Evolutionary conservation across 768 basidiomycete genomes (phyloP).

Genomic region (Calvatia gigantea): DNA sequence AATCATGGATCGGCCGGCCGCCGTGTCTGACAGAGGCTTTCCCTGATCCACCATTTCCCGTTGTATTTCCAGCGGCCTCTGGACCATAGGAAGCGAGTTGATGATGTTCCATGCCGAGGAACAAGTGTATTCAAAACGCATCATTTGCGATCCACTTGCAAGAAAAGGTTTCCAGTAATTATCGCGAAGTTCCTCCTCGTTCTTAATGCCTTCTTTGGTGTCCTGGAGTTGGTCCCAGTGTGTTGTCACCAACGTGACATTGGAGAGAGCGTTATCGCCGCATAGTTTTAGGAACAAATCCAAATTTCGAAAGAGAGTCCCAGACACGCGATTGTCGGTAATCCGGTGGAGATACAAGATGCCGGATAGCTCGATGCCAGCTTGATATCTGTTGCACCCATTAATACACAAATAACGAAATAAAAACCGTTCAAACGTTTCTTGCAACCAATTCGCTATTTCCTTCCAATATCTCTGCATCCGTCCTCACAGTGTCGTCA

Average conservation of each 20-base stretch:
- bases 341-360: conserved; percentile 19
- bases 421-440: conserved; percentile 17
- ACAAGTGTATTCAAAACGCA: conserved; percentile 9
- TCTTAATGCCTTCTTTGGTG: not conserved
- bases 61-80: conserved; percentile 13
- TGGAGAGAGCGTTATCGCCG: conserved; percentile 5
- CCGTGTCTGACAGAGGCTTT: conserved; percentile 4
- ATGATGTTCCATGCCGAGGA: conserved; percentile 16
- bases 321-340: conserved; percentile 15
- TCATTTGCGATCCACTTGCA: conserved; percentile 12
- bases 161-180: conserved; percentile 12
- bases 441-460: conserved; percentile 24
- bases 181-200: conserved; percentile 9
- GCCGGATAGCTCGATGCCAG: conserved; percentile 11
- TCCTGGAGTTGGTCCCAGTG: conserved; percentile 16
- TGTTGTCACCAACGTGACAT: conserved; percentile 17
- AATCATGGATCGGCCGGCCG: conserved; percentile 13
- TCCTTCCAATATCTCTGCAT: conserved; percentile 19
- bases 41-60: conserved; percentile 16
- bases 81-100: not conserved
- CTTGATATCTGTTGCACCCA: conserved; percentile 9
- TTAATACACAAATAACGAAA: not conserved
- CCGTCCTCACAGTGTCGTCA: conserved; percentile 21
- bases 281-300: conserved; percentile 17
- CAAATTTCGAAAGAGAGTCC: conserved; percentile 8